Percentiles rank a stretch among this genome's conserved stretches.
Conservation (phyloP, 306 rosid genomes). For the Corylus heterophylla region DNA sequence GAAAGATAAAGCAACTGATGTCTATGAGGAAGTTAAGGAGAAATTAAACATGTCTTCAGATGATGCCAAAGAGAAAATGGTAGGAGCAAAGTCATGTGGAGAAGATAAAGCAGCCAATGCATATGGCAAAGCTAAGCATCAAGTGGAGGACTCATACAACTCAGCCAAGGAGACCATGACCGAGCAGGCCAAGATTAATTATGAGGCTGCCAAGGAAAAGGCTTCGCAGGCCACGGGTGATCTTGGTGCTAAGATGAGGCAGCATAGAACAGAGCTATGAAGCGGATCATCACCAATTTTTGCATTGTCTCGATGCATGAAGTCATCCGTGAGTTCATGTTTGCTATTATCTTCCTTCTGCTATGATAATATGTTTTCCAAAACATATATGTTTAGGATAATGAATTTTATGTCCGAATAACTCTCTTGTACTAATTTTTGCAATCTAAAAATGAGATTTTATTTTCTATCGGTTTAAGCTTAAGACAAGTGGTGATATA, state of each 20-base stretch:
- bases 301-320: conserved; percentile 13
- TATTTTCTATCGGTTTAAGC: too few relatives aligned
- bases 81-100: conserved; percentile 22
- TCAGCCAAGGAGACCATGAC: conserved; percentile 34
- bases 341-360: neutral
- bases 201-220: conserved; percentile 64
- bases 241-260: conserved; percentile 57
- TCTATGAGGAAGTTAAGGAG: conserved; percentile 27
- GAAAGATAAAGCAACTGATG: conserved; percentile 31
- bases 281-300: conserved; percentile 5
- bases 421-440: neutral
- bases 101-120: conserved; percentile 10
- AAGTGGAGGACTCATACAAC: conserved; percentile 27
- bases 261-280: conserved; percentile 32
- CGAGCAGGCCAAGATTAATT: conserved; percentile 33
- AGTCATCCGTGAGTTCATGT: conserved; percentile 17
- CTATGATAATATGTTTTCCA: neutral
- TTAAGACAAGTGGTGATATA: too few relatives aligned
- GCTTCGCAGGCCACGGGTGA: conserved; percentile 55
- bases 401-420: neutral
- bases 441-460: neutral
- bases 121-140: conserved; percentile 30
- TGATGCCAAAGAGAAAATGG: conserved; percentile 25
- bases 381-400: neutral
- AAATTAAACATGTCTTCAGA: conserved; percentile 14